Base-by-base conservation (phyloP, 2,329 filamentous ascomycete genomes). In the Epichloe hybrida region DNA sequence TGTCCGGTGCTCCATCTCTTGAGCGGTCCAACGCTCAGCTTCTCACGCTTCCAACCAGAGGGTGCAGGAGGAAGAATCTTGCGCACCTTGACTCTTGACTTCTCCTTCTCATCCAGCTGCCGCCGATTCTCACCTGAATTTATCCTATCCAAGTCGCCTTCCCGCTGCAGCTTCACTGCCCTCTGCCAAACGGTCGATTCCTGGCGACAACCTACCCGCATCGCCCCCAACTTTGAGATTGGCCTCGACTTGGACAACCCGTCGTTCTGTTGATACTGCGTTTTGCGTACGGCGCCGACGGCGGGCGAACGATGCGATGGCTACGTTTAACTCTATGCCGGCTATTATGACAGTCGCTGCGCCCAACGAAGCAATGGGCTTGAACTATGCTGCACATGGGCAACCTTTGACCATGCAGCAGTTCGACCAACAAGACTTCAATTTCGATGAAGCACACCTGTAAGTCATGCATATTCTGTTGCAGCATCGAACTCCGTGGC, bases 401-500 rank as follows among this genome's bases (percentile, higher is more conserved):
- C 64, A 68, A 52, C 51, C 61, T 42, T 64, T 76, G 57, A 63
- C 63, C 20, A 74, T 79, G 58, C 75, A 76, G 23, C 66, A 67
- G 15, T 79, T 80, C 55, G 73, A 77, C 46, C 67, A 70, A 40
- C 67, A 70, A 40, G 73, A 76, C 38, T 63, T 79, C 44, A 63
- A 64, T 50, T 80, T 80, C 65, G 76, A 80, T 58, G 77, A 80
- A 21, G 69, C 75, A 42, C 64, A 80, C 44, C 66, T 81, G 77
- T 80, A 67, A 64, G 75, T 68, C 52, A 31, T 21, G n/a, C 34
- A 41, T 40, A 11, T 13, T 42, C 44, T 36, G 35, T 40, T 34
- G 38, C 15, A 9, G 9, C 4, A 17, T 35, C 15, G 4, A 31
- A 15, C 11, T 15, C 13, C 34, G 23, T 13, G 17, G 12, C 34